These are phyloP conservation scores for Teunomyces lycoperdinae DNA, from an alignment of 805 yeast species.

Conservation along the genomic window DNA sequence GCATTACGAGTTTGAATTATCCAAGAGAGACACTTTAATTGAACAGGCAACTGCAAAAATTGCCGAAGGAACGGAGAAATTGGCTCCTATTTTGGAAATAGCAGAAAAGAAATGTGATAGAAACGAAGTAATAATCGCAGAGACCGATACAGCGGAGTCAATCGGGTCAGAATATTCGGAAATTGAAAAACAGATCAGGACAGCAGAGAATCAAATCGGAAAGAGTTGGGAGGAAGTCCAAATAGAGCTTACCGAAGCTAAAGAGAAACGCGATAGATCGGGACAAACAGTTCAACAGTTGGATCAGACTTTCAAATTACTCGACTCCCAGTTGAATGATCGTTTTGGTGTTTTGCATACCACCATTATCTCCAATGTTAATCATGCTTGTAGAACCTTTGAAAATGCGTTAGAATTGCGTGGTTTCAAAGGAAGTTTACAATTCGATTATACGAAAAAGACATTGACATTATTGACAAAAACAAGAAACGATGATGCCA, in stretches of 20 bases:
- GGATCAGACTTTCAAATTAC: slow-evolving; percentile 19
- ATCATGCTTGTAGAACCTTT: slow-evolving; percentile 43
- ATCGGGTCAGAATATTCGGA: slow-evolving; percentile 48
- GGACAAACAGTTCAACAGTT: slow-evolving; percentile 37
- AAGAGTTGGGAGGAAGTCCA: slow-evolving; percentile 56
- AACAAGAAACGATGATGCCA: slow-evolving; percentile 54
- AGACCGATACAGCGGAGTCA: slow-evolving; percentile 43
- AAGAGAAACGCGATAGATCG: slow-evolving; percentile 42
- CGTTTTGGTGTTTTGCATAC: slow-evolving; percentile 34
- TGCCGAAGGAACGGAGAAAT: slow-evolving; percentile 10
- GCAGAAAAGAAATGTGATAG: slow-evolving; percentile 46
- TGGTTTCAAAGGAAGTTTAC: slow-evolving; percentile 70
- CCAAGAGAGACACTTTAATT: slow-evolving; percentile 9
- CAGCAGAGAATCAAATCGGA: slow-evolving; percentile 54
- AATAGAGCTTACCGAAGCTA: slow-evolving; percentile 42
- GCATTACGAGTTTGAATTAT: slow-evolving; percentile 11
- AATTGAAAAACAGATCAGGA: slow-evolving; percentile 45
- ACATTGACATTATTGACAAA: slow-evolving; percentile 58
- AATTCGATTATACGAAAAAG: slow-evolving; percentile 54
- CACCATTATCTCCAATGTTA: slow-evolving; percentile 27
- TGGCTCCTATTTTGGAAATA: slow-evolving; percentile 14
- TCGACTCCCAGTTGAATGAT: slow-evolving; percentile 28
- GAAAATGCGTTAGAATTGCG: slow-evolving; percentile 59
- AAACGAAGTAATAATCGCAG: slow-evolving; percentile 42
- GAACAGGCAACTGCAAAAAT: slow-evolving; percentile 9